phyloP scores from a whole-genome alignment of 306 rosid genomes.

The Quercus berberidifolia region DNA sequence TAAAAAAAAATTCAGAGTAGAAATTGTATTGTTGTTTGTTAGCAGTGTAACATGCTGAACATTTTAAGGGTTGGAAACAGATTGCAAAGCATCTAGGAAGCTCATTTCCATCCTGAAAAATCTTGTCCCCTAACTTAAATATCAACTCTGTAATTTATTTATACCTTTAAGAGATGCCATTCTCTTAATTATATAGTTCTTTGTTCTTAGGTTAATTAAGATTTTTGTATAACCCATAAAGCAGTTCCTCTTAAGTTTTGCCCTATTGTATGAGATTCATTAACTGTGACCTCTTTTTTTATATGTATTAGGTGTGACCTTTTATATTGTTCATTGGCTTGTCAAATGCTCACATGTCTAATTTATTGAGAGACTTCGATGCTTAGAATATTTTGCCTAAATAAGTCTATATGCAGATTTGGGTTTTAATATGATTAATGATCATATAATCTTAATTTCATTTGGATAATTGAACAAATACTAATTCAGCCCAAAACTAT shows the following conservation, averaged over 20 bases:
- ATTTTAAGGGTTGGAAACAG: constrained; percentile 20
- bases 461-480: not conserved
- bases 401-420: not conserved
- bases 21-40: constrained; percentile 32
- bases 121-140: not conserved
- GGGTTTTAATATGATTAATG: not conserved
- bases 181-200: not conserved
- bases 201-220: not conserved
- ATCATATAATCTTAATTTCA: not conserved
- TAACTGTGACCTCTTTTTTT: not conserved
- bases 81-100: constrained; percentile 2
- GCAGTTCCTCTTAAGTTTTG: not conserved
- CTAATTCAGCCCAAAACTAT: not conserved
- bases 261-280: not conserved
- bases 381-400: too few relatives aligned
- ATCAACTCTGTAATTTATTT: constrained; percentile 9
- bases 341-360: not conserved
- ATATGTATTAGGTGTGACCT: not conserved
- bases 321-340: not conserved
- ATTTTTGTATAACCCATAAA: not conserved
- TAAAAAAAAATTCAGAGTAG: constrained; percentile 32
- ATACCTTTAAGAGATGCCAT: not conserved
- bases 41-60: constrained; percentile 34
- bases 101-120: not conserved
- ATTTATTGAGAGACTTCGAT: not conserved